These are phyloP conservation scores for Rhodotorula sp. DNA, from an alignment of 1,284 basidiomycete species.

Conservation along the genomic window DNA sequence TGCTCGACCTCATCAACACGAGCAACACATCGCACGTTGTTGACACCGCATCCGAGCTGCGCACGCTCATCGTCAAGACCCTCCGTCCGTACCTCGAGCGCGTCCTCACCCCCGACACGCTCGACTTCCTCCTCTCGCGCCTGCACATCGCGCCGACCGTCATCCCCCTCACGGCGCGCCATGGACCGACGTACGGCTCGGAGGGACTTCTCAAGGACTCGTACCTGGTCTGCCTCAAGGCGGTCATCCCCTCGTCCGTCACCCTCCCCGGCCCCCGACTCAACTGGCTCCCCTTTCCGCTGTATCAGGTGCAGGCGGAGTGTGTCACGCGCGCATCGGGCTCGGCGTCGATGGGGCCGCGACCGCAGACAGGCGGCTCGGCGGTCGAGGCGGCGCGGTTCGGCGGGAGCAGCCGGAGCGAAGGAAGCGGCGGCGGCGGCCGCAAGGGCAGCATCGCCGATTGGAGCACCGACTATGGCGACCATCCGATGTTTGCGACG, in stretches of 20 bases:
- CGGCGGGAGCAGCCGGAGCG: conserved; percentile 1
- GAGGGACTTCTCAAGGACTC: conserved; percentile 45
- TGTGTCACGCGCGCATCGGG: conserved; percentile 47
- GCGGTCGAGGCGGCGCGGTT: conserved; percentile 3
- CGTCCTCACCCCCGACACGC: conserved; percentile 11
- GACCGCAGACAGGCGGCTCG: conserved; percentile 17
- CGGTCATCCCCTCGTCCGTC: conserved; percentile 53
- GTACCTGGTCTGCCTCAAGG: conserved; percentile 54
- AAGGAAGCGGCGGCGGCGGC: conserved; percentile 6
- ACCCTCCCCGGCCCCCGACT: conserved; percentile 51
- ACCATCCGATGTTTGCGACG: conserved; percentile 7
- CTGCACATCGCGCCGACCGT: conserved; percentile 34
- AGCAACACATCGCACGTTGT: conserved; percentile 16
- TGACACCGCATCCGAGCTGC: conserved; percentile 46
- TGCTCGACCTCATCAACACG: conserved; percentile 25
- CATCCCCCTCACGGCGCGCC: conserved; percentile 37
- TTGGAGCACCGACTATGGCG: background rate
- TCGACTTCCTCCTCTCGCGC: conserved; percentile 23
- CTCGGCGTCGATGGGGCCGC: background rate
- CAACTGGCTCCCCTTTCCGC: conserved; percentile 53
- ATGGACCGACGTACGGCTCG: conserved; percentile 38
- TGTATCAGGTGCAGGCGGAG: conserved; percentile 54
- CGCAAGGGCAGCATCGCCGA: conserved; percentile 1
- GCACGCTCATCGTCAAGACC: conserved; percentile 13
- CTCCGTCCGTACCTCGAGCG: conserved; percentile 32